A percentile compares a stretch with the other conserved stretches of the same genome.
phyloP scores from a whole-genome alignment of 108 stramenopile genomes.

The Nitzschia sp. region DNA sequence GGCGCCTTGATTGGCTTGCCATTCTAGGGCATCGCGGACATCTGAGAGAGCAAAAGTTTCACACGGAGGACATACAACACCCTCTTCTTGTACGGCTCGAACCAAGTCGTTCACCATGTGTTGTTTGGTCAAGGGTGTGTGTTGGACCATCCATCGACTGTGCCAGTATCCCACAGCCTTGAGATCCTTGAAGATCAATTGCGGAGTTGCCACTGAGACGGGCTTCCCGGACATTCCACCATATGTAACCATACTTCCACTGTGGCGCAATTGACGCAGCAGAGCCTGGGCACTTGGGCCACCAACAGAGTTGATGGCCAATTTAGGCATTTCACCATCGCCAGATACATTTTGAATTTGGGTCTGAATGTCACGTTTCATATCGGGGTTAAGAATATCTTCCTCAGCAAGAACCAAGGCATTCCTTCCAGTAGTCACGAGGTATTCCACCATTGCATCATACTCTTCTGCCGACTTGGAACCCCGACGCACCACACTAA shows the following conservation, averaged over 20 bases:
- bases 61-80: conserved; percentile 32
- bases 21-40: conserved; percentile 32
- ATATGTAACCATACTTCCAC: conserved; percentile 52
- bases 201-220: conserved; percentile 35
- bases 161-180: conserved; percentile 52
- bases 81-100: conserved; percentile 17
- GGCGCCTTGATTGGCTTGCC: conserved; percentile 16
- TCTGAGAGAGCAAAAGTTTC: conserved; percentile 23
- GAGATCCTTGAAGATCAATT: conserved; percentile 47
- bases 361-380: conserved; percentile 15
- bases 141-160: conserved; percentile 48
- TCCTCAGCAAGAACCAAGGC: conserved; percentile 34
- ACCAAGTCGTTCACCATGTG: conserved; percentile 30
- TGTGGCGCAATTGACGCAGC: conserved; percentile 22
- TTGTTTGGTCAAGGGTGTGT: conserved; percentile 3
- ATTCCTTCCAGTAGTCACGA: conserved; percentile 26
- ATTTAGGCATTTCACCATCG: conserved; percentile 20
- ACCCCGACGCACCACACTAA: conserved; percentile 48
- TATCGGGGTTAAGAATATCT: conserved; percentile 29
- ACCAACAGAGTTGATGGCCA: conserved; percentile 57
- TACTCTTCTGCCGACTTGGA: conserved; percentile 18
- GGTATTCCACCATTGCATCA: conserved; percentile 27
- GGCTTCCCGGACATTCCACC: conserved; percentile 56
- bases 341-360: conserved; percentile 23
- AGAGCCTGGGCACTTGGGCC: conserved; percentile 35